These are phyloP conservation scores for Candida tallmaniae DNA, from an alignment of 805 yeast genomes.

Conservation along the genomic window DNA sequence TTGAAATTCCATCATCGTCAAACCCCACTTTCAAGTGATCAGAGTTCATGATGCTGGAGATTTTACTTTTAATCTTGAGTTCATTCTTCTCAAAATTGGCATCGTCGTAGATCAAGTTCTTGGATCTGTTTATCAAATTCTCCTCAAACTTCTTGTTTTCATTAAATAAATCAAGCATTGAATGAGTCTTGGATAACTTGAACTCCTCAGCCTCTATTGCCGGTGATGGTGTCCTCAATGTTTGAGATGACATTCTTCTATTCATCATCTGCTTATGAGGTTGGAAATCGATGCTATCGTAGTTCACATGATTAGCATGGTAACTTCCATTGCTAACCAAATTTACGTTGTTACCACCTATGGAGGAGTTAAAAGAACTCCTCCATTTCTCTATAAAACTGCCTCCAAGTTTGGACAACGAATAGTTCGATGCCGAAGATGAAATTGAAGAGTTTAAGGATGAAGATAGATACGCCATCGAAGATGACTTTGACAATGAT, in stretches of 20 bases:
- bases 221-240: constrained; percentile 34
- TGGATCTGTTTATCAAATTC: constrained; percentile 16
- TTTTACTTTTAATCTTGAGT: constrained; percentile 19
- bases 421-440: constrained; percentile 36
- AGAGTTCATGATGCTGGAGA: constrained; percentile 20
- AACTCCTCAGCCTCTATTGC: constrained; percentile 31
- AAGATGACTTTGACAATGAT: constrained; percentile 35
- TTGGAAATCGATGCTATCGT: constrained; percentile 9
- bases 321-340: background rate
- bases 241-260: constrained; percentile 21
- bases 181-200: constrained; percentile 23
- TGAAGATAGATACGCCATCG: constrained; percentile 38
- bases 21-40: constrained; percentile 1
- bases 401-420: constrained; percentile 37
- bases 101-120: constrained; percentile 21
- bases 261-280: constrained; percentile 5
- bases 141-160: constrained; percentile 4
- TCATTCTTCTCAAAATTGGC: constrained; percentile 5
- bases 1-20: constrained; percentile 5
- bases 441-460: constrained; percentile 35
- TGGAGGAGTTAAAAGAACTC: constrained; percentile 23
- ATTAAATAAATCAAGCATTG: constrained; percentile 27
- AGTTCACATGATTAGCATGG: constrained; percentile 4
- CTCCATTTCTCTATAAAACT: constrained; percentile 45
- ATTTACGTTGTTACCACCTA: background rate